phyloP scores from a whole-genome alignment of 768 basidiomycete genomes.

The Hemileccinum impolitum region DNA sequence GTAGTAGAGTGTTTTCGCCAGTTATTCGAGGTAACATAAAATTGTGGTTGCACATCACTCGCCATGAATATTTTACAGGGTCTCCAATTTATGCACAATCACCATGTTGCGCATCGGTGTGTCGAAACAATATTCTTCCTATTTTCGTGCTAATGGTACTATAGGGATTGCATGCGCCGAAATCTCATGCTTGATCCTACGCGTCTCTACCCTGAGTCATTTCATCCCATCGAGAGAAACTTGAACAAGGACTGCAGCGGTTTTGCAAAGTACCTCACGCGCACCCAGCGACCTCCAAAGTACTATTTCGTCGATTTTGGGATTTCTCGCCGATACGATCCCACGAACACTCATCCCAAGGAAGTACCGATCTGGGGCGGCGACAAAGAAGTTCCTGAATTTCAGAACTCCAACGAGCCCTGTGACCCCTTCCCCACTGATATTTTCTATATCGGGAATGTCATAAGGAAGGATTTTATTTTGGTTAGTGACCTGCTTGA shows the following conservation, averaged over 20 bases:
- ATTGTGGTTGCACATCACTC: neutral
- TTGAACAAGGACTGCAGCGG: conserved; percentile 19
- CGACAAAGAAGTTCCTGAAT: too few species aligned
- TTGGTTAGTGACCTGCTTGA: too few species aligned
- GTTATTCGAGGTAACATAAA: conserved; percentile 23
- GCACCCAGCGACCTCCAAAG: conserved; percentile 29
- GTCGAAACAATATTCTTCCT: neutral
- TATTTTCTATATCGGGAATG: too few species aligned
- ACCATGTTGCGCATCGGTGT: conserved; percentile 17
- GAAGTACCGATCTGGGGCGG: too few species aligned
- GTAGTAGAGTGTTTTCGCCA: conserved; percentile 32
- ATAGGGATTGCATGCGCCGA: conserved; percentile 25
- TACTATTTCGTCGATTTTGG: too few species aligned
- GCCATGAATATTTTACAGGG: conserved; percentile 10
- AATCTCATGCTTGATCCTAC: conserved; percentile 35
- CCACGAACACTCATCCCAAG: too few species aligned
- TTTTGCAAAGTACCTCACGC: conserved; percentile 23
- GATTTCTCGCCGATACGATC: too few species aligned
- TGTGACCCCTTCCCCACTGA: too few species aligned
- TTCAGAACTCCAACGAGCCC: too few species aligned
- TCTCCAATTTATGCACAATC: conserved; percentile 25
- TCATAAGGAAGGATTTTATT: too few species aligned
- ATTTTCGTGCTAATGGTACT: neutral
- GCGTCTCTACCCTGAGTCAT: conserved; percentile 24
- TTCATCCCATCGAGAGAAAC: conserved; percentile 19